A percentile compares a stretch with the other conserved stretches of the same genome.
These are phyloP conservation scores for Eutrema salsugineum DNA, from an alignment of 441 rosid species.

Conservation along the genomic window DNA sequence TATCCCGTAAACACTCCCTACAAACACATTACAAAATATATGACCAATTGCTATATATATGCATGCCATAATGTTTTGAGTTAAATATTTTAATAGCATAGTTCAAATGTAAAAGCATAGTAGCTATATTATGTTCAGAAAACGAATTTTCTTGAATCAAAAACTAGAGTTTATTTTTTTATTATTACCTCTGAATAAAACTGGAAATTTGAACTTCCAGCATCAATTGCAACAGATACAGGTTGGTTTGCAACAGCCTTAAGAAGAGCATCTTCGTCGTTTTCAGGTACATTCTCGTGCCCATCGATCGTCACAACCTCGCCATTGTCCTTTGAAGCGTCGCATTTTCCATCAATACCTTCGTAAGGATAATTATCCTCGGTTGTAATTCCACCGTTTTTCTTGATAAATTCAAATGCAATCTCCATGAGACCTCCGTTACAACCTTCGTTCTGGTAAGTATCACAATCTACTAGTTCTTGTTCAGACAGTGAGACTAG, in stretches of 20 bases:
- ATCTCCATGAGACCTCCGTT: constrained; percentile 82
- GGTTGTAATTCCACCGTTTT: constrained; percentile 43
- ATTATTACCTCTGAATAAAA: constrained; percentile 50
- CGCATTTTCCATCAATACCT: constrained; percentile 42
- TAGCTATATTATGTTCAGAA: background rate
- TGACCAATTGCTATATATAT: background rate
- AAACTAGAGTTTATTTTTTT: background rate
- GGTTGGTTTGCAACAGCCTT: constrained; percentile 60
- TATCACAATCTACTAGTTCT: constrained; percentile 76
- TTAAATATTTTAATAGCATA: background rate
- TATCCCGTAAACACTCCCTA: constrained; percentile 48
- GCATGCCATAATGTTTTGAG: background rate
- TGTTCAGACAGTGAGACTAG: constrained; percentile 69
- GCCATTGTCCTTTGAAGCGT: constrained; percentile 39
- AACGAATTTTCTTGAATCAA: background rate
- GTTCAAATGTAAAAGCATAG: background rate
- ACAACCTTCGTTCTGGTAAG: constrained; percentile 58
- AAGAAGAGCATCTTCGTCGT: constrained; percentile 43
- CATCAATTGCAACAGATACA: constrained; percentile 50
- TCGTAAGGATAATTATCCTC: constrained; percentile 45
- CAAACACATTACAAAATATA: constrained; percentile 4
- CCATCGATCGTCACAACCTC: constrained; percentile 49
- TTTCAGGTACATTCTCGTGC: constrained; percentile 49
- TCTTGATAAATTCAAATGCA: constrained; percentile 48
- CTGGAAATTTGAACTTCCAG: constrained; percentile 35